Evolutionary conservation across 2,329 filamentous ascomycete genomes (phyloP).

Genomic region (Lasiodiplodia gonubiensis): DNA sequence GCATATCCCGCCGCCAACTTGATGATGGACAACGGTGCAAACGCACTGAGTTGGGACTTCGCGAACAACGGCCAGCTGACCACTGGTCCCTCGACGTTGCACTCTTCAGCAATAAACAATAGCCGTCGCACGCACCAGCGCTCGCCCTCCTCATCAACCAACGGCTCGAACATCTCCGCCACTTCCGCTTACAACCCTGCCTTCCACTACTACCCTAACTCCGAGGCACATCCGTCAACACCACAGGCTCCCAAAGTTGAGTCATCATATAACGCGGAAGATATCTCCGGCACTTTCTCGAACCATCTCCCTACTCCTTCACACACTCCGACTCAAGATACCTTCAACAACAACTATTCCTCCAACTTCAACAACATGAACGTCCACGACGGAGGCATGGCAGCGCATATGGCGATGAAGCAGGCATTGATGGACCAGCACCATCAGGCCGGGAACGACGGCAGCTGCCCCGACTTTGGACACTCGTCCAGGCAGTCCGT

Average conservation of each 20-base stretch:
- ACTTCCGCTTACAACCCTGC: constrained; percentile 36
- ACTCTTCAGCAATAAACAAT: constrained; percentile 17
- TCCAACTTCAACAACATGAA: constrained; percentile 50
- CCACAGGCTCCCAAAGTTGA: constrained; percentile 44
- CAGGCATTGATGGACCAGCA: constrained; percentile 60
- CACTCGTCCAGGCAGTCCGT: constrained; percentile 63
- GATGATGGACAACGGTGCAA: constrained; percentile 39
- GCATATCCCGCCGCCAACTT: constrained; percentile 36
- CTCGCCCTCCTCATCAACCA: constrained; percentile 47
- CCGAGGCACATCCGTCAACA: constrained; percentile 50
- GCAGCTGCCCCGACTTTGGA: constrained; percentile 57
- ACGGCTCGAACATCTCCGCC: constrained; percentile 46
- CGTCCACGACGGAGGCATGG: constrained; percentile 44
- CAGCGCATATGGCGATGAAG: constrained; percentile 66
- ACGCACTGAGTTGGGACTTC: constrained; percentile 43
- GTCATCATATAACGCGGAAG: constrained; percentile 39
- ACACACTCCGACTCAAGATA: constrained; percentile 59
- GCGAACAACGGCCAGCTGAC: constrained; percentile 38
- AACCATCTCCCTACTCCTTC: constrained; percentile 63
- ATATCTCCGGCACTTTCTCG: constrained; percentile 50
- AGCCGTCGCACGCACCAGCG: constrained; percentile 41
- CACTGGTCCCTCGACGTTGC: constrained; percentile 13
- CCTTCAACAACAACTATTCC: constrained; percentile 53
- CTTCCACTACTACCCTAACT: constrained; percentile 51
- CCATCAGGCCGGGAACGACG: constrained; percentile 49